Base-by-base conservation (phyloP, 2,329 filamentous ascomycete genomes). In the Phaeosphaeria sp. region DNA sequence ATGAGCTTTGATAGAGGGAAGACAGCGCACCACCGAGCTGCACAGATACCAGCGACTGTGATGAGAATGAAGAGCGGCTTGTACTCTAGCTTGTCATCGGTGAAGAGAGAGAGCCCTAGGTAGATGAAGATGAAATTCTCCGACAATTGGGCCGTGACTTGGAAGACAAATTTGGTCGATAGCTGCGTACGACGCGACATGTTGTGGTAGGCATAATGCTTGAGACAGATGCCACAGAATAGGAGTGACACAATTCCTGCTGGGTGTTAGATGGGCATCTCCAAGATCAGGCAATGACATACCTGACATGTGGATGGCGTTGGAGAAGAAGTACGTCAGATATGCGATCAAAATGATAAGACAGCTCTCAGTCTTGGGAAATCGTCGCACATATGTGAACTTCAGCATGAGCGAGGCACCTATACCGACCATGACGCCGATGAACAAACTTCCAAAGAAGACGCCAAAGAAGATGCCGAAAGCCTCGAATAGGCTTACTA, bases 111-210 rank as follows among this genome's bases (percentile, higher is more conserved):
- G 2, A 99, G 83, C 6, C 95, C 95, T 0, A 99, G 87, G 74
- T 99, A 99, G 77, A 99, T 99, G 81, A 99, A 99, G 78, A 99
- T 99, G 76, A 99, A 99, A 78, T 99, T 99, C 80, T 99, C 95
- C 0, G 94, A 97, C 46, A 99, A 81, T 78, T 99, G 95, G 3
- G 95, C 92, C 68, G 96, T 89, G 61, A 97, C 89, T 76, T 96
- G 92, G 81, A 99, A 99, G 56, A 97, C 86, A 79, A 96, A 99
- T 77, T 99, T 99, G 51, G 95, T 99, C 17, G 95, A 97, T 62
- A 99, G 88, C 76, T 99, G 95, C 1, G 95, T 98, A 61, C 95
- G 89, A 49, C 95, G 89, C 27, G 95, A 99, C 95, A 99, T 99
- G 82, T 99, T 99, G 84, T 98, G 97, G 80, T 99, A 99, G 61